phyloP scores from a whole-genome alignment of 495 filamentous ascomycete species.

The Halenospora varia region DNA sequence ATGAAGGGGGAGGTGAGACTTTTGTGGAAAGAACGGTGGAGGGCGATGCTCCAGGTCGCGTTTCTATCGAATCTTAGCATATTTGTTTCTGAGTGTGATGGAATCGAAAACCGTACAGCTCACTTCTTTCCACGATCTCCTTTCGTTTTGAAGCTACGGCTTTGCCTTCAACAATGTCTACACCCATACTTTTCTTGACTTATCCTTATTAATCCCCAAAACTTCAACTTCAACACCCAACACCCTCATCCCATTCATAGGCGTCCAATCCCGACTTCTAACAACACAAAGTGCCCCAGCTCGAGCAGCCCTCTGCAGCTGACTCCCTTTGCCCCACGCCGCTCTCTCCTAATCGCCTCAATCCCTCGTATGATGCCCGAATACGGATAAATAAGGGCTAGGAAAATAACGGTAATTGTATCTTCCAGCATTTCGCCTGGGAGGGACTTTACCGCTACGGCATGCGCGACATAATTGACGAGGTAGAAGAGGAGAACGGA shows the following conservation, averaged over 20 bases:
- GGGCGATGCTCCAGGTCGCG: too few relatives aligned
- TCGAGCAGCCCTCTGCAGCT: not conserved
- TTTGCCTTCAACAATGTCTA: too few relatives aligned
- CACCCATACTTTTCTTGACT: too few relatives aligned
- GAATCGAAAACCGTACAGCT: too few relatives aligned
- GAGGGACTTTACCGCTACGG: slow-evolving; percentile 19
- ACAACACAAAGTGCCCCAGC: not conserved
- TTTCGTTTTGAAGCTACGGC: too few relatives aligned
- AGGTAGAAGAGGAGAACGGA: slow-evolving; percentile 26
- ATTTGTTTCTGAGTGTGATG: too few relatives aligned
- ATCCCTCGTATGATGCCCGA: not conserved
- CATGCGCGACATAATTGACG: slow-evolving; percentile 29
- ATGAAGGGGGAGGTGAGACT: too few relatives aligned
- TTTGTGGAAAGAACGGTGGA: too few relatives aligned
- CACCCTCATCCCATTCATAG: not conserved
- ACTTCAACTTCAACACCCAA: too few relatives aligned
- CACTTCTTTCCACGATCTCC: too few relatives aligned
- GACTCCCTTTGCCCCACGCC: not conserved
- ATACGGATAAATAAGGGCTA: not conserved
- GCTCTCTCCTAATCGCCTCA: not conserved
- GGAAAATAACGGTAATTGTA: not conserved
- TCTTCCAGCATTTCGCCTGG: slow-evolving; percentile 9
- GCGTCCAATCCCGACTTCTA: not conserved
- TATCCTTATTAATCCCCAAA: too few relatives aligned
- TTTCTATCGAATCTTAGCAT: too few relatives aligned